phyloP scores from a whole-genome alignment of 345 rosid species.

The Geranium rotundifolium region DNA sequence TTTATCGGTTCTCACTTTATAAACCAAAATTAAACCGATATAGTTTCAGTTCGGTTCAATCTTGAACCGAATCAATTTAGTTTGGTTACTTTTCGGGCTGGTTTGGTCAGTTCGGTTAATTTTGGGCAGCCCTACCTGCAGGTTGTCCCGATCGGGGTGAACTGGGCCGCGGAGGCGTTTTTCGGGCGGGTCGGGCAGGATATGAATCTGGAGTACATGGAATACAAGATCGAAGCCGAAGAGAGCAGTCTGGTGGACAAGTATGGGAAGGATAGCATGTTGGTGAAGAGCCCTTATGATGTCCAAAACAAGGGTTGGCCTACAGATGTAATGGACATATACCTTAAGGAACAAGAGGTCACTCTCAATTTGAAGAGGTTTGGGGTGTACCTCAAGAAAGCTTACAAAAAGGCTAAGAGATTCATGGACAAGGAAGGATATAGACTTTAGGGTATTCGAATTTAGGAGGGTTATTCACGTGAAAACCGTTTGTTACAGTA shows the following conservation, averaged over 20 bases:
- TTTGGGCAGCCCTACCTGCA: too few relatives aligned
- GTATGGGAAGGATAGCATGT: conserved; percentile 25
- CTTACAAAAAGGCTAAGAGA: too few relatives aligned
- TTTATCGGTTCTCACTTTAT: too few relatives aligned
- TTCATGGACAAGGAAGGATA: too few relatives aligned
- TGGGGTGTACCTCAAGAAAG: conserved; percentile 5
- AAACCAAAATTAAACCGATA: too few relatives aligned
- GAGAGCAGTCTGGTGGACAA: conserved; percentile 47
- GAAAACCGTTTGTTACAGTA: too few relatives aligned
- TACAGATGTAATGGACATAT: conserved; percentile 29
- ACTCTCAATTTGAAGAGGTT: conserved; percentile 33
- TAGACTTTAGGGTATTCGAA: too few relatives aligned
- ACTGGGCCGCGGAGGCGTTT: conserved; percentile 33
- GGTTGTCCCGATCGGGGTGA: conserved; percentile 40
- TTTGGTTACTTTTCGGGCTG: too few relatives aligned
- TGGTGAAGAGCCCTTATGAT: conserved; percentile 34
- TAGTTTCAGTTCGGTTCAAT: too few relatives aligned
- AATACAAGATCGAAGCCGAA: conserved; percentile 20
- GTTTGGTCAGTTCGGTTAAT: too few relatives aligned
- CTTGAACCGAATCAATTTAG: too few relatives aligned
- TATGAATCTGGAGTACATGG: conserved; percentile 34
- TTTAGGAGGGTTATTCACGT: too few relatives aligned
- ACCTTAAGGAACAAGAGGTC: conserved; percentile 51
- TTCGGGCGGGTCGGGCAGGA: conserved; percentile 28
- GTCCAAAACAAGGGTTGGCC: conserved; percentile 30